Evolutionary conservation across 768 basidiomycete species (phyloP), one percentile per base, ranked within the genome.

Genomic region (Rhizopogon roseolus): DNA sequence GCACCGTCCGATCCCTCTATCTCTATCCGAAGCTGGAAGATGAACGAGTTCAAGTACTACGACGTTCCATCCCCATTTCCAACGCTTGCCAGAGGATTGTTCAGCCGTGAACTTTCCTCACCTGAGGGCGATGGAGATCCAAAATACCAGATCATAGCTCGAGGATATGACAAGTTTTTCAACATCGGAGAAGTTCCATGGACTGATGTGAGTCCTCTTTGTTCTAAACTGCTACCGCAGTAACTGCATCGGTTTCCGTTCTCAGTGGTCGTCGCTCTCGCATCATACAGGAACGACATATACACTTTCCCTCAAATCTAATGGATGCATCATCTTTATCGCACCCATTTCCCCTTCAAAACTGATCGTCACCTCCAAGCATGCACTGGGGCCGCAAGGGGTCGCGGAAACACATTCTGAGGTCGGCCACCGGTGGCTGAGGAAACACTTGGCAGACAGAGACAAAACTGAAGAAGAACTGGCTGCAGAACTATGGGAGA

Each of bases 101-200:
- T 98, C 67, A 88, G 90, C 0, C 68, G 73, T 10, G 79, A 88
- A 34, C 52, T 78, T 13, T 54, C 66, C 6, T 17, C 22, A 22
- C 22, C 10, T 19, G 65, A 73, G 14, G 59, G 66, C 49, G 57
- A 67, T 41, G 67, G 63, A 38, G 71, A 67, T 76, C 61, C 56
- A 45, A 66, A 64, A 50, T 69, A 76, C 55, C 73, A 85, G 53
- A 94, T 99, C 53, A 84, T 97, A 1, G 88, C 81, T 0, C 75
- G 97, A 43, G 97, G 96, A 0, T 98, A 99, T 66, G 97, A 98
- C 75, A 99, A 99, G 74, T 98, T 99, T 71, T 98, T 98, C 77
- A 98, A 97, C 65, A 91, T 97, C 29, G 91, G 86, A 4, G 97
- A 99, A 68, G 93, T 98, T 5, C 90, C 88, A 2, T 98, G 95